Evolutionary conservation across 805 yeast genomes (phyloP), one percentile per base, ranked within the genome.

Genomic region (Groenewaldozyma salmanticensis): DNA sequence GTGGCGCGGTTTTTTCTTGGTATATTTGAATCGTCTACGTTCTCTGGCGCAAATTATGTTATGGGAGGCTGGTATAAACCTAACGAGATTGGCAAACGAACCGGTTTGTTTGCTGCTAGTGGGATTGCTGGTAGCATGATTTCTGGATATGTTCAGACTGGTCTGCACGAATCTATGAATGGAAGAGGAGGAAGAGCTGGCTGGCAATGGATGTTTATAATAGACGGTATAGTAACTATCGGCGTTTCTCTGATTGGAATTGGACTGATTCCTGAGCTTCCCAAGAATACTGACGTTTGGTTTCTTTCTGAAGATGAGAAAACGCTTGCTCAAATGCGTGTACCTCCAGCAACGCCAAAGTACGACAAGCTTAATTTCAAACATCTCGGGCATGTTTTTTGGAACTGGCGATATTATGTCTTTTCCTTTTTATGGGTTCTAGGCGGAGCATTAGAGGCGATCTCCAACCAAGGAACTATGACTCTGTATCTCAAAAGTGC

Each of bases 201-300:
- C 18, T 77, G 84, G 83, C 61, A 71, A 40, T 78, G 79, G 77
- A 53, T 78, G 21, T 79, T 78, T 47, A 50, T 78, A 38, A 67
- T 79, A 40, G 82, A 79, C 55, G 79, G 81, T 21, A 59, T 77
- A 40, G 56, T 67, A 31, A 58, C 64, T 3, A 48, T 65, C 16
- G 63, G 60, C 3, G 57, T 65, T 15, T 71, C 70, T 0, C 13
- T 66, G 2, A 32, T 53, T 7, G 71, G 71, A 0, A 57, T 64
- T 45, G 61, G 67, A 40, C 55, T 65, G 3, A 63, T 73, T 38
- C 80, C 79, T 4, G 78, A 75, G 33, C 74, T 79, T 17, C 82
- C 68, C 16, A 42, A 45, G 4, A 50, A 51, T 27, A 52, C 51
- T 20, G 35, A 52, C 15, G 50, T 50, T 13, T 20, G 44, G 7